Conservation (phyloP, 768 basidiomycete genomes). For the Rhizopogon vulgaris region DNA sequence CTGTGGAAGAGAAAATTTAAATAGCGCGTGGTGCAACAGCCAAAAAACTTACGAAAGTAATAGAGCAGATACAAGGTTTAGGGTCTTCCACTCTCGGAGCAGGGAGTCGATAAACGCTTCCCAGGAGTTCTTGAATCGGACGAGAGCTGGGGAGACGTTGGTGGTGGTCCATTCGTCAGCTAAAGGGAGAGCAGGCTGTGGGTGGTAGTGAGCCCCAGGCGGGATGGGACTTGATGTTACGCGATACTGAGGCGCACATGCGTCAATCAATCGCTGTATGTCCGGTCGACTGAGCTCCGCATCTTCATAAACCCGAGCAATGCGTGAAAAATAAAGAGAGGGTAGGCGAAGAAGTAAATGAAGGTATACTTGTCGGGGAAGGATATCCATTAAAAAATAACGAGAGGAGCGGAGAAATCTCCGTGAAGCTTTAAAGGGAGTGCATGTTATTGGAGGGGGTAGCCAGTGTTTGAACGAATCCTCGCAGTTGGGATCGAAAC, state of each 20-base stretch:
- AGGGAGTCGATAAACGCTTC: conserved; percentile 66
- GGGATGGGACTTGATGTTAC: conserved; percentile 22
- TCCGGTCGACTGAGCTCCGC: conserved; percentile 75
- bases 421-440: conserved; percentile 8
- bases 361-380: conserved; percentile 40
- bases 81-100: conserved; percentile 70
- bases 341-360: conserved; percentile 61
- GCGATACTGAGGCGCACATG: conserved; percentile 18
- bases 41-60: conserved; percentile 37
- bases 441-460: conserved; percentile 10
- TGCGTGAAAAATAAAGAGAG: conserved; percentile 73
- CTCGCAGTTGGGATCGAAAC: conserved; percentile 17
- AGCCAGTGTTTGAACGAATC: conserved; percentile 18
- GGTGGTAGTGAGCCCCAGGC: conserved; percentile 18
- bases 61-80: conserved; percentile 68
- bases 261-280: conserved; percentile 45
- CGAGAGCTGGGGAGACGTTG: conserved; percentile 54
- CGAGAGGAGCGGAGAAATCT: conserved; percentile 13
- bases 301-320: conserved; percentile 69
- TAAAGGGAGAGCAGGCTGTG: conserved; percentile 31
- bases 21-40: background rate
- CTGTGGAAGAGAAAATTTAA: conserved; percentile 24
- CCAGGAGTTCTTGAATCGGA: conserved; percentile 63
- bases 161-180: conserved; percentile 47
- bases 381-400: conserved; percentile 27